Evolutionary conservation across 441 rosid species (phyloP).

Genomic region (Rhodomyrtus psidioides): DNA sequence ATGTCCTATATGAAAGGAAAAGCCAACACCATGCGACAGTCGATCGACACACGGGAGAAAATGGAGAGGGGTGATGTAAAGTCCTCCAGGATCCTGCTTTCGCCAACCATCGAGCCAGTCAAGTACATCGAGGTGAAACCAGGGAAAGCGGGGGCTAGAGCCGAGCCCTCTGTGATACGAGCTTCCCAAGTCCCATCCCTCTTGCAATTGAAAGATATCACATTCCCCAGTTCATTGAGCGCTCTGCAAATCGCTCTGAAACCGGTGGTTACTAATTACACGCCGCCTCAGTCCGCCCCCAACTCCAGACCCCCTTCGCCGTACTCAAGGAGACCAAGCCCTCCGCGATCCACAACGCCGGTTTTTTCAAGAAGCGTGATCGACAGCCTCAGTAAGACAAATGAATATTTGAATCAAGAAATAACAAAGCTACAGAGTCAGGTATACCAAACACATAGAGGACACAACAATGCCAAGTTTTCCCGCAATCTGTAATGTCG

Average conservation of each 20-base stretch:
- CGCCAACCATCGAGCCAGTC: slow-evolving; percentile 40
- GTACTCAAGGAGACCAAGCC: slow-evolving; percentile 63
- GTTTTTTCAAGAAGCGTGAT: slow-evolving; percentile 70
- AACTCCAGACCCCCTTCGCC: slow-evolving; percentile 51
- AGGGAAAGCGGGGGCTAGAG: slow-evolving; percentile 37
- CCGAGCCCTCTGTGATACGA: slow-evolving; percentile 41
- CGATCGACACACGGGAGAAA: slow-evolving; percentile 52
- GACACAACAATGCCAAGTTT: neutral
- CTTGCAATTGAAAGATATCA: slow-evolving; percentile 57
- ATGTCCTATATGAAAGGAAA: slow-evolving; percentile 29
- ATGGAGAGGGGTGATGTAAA: slow-evolving; percentile 29
- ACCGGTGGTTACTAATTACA: slow-evolving; percentile 19
- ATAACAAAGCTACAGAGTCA: slow-evolving; percentile 61
- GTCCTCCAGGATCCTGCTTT: slow-evolving; percentile 47
- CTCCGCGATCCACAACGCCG: slow-evolving; percentile 45
- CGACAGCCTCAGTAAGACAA: slow-evolving; percentile 82
- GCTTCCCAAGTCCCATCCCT: slow-evolving; percentile 78
- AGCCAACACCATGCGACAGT: slow-evolving; percentile 27
- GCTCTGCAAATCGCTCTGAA: slow-evolving; percentile 57
- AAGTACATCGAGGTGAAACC: slow-evolving; percentile 55
- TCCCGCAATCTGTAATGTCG: neutral
- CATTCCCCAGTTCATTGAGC: slow-evolving; percentile 60
- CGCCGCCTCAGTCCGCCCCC: slow-evolving; percentile 20
- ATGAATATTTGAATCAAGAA: slow-evolving; percentile 71
- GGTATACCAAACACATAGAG: slow-evolving; percentile 21